Conservation (phyloP, 768 basidiomycete genomes). For the Suillus paluster region DNA sequence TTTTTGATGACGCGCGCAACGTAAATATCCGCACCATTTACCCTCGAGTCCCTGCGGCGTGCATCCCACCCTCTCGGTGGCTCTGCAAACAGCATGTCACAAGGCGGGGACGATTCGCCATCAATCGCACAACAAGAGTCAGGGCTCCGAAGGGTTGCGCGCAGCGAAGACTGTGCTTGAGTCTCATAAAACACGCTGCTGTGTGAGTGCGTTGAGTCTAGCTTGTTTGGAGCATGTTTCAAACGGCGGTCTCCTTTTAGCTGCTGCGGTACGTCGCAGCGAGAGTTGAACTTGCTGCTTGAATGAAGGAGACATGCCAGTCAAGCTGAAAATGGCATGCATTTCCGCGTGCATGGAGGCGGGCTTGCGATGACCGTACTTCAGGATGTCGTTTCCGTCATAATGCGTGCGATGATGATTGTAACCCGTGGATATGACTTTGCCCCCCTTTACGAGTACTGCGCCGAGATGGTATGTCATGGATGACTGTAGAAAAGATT, state of each 20-base stretch:
- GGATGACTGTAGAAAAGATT: constrained; percentile 31
- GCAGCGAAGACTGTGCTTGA: background rate
- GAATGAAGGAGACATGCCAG: constrained; percentile 54
- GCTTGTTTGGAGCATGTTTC: constrained; percentile 14
- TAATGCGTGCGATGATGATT: constrained; percentile 61
- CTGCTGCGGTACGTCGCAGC: constrained; percentile 32
- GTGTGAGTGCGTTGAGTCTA: background rate
- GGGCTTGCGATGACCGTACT: constrained; percentile 45
- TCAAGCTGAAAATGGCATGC: constrained; percentile 59
- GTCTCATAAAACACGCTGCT: background rate
- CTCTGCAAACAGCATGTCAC: background rate
- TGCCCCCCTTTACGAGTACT: constrained; percentile 54
- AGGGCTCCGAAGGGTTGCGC: background rate
- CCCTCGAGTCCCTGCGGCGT: constrained; percentile 43
- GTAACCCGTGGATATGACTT: constrained; percentile 53
- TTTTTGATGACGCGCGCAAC: constrained; percentile 54
- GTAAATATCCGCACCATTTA: constrained; percentile 59
- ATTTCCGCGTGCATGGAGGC: constrained; percentile 61
- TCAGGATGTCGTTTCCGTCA: constrained; percentile 46
- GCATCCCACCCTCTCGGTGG: constrained; percentile 35
- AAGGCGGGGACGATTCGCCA: constrained; percentile 1
- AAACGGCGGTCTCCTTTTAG: constrained; percentile 14
- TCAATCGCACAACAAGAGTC: background rate
- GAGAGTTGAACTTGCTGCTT: constrained; percentile 56
- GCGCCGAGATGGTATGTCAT: constrained; percentile 55